Conservation (phyloP, 352 stramenopile genomes). For the Pythium sukuiense region DNA sequence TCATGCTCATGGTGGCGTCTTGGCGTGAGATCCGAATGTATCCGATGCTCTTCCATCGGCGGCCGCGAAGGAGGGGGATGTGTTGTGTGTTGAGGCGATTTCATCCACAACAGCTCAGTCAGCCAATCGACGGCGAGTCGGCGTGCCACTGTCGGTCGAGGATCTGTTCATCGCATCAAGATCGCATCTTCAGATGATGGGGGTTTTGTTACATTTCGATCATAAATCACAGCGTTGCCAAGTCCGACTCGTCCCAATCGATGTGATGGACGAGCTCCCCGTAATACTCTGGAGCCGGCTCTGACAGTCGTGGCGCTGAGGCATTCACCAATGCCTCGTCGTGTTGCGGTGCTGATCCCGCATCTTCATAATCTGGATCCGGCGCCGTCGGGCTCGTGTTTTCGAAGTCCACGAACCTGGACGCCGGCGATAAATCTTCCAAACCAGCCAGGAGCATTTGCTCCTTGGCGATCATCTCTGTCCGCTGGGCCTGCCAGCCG, state of each 20-base stretch:
- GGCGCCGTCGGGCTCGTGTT: constrained; percentile 37
- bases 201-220: background rate
- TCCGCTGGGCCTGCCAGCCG: constrained; percentile 52
- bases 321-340: background rate
- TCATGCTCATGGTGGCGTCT: background rate
- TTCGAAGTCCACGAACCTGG: constrained; percentile 50
- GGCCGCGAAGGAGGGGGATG: too few relatives aligned
- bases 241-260: constrained; percentile 27
- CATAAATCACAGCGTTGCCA: constrained; percentile 35
- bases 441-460: constrained; percentile 39
- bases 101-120: background rate
- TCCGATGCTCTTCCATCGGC: too few relatives aligned
- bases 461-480: constrained; percentile 54
- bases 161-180: too few relatives aligned
- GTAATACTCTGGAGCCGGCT: background rate
- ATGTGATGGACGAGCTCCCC: background rate
- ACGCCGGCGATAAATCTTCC: constrained; percentile 40
- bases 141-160: too few relatives aligned
- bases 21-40: too few relatives aligned
- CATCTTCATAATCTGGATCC: constrained; percentile 19
- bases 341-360: background rate
- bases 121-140: background rate
- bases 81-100: too few relatives aligned
- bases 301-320: background rate
- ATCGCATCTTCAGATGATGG: too few relatives aligned